Conservation (phyloP, 2,329 filamentous ascomycete genomes). For the Phyllosticta capitalensis region DNA sequence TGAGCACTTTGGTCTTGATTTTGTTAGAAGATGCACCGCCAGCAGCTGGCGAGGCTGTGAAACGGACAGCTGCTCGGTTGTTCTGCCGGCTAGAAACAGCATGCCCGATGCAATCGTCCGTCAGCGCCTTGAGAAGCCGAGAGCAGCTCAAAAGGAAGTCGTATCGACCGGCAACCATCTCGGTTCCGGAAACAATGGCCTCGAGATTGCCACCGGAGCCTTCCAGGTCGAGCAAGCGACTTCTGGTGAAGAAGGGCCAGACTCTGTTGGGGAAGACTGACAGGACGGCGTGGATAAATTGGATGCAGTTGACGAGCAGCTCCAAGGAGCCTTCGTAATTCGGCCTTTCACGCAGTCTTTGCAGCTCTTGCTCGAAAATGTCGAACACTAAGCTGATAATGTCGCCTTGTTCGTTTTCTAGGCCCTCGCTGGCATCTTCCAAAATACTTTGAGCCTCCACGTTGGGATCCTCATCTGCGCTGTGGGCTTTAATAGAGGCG, state of each 20-base stretch:
- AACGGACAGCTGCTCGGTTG: conserved; percentile 41
- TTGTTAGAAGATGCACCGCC: conserved; percentile 71
- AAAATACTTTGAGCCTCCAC: conserved; percentile 37
- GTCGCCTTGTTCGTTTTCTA: conserved; percentile 50
- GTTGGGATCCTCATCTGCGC: conserved; percentile 14
- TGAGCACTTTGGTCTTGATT: conserved; percentile 59
- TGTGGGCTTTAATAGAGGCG: conserved; percentile 19
- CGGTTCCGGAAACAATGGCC: conserved; percentile 70
- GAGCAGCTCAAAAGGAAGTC: conserved; percentile 67
- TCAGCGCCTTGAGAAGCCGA: conserved; percentile 61
- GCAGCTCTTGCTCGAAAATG: conserved; percentile 64
- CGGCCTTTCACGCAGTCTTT: conserved; percentile 41
- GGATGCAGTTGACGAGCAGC: conserved; percentile 64
- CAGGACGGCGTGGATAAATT: conserved; percentile 68
- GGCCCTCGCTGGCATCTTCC: conserved; percentile 40
- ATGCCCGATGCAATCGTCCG: conserved; percentile 65
- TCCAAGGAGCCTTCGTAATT: conserved; percentile 54
- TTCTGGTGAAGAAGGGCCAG: conserved; percentile 82
- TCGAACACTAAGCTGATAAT: conserved; percentile 75
- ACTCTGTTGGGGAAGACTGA: conserved; percentile 68
- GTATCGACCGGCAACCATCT: conserved; percentile 67
- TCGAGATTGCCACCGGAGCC: conserved; percentile 68
- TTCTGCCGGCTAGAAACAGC: conserved; percentile 56
- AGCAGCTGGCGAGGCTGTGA: conserved; percentile 38
- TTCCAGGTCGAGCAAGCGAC: conserved; percentile 67